These are phyloP conservation scores for Paecilomyces sp. DNA, from an alignment of 2,329 filamentous ascomycete species.

Conservation along the genomic window DNA sequence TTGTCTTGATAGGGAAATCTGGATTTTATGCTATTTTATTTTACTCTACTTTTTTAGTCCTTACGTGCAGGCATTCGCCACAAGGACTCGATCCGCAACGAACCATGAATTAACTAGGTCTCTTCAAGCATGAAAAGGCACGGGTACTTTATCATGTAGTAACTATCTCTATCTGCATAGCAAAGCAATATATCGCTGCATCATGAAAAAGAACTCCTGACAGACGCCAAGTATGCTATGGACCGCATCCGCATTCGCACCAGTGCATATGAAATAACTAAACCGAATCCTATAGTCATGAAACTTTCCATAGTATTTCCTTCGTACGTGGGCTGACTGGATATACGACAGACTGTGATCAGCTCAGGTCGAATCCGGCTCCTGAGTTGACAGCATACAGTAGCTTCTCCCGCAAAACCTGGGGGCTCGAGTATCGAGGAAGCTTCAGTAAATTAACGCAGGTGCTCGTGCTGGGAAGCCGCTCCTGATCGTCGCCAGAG, in stretches of 20 bases:
- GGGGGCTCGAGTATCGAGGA: constrained; percentile 66
- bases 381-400: constrained; percentile 84
- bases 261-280: constrained; percentile 3
- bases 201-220: not conserved
- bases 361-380: constrained; percentile 76
- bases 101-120: not conserved
- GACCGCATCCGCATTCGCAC: not conserved
- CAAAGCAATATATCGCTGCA: not conserved
- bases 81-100: not conserved
- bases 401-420: constrained; percentile 67
- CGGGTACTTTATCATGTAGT: not conserved
- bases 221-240: not conserved
- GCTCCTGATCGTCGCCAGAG: constrained; percentile 64
- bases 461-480: constrained; percentile 88
- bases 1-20: too few species aligned
- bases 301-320: not conserved
- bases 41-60: too few species aligned
- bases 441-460: constrained; percentile 94
- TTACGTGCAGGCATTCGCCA: not conserved
- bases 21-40: too few species aligned
- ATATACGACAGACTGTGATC: constrained; percentile 1
- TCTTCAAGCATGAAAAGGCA: not conserved
- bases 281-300: not conserved
- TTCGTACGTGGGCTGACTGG: not conserved
- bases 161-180: not conserved